Evolutionary conservation across 441 rosid genomes (phyloP).

Genomic region (Gossypium davidsonii): DNA sequence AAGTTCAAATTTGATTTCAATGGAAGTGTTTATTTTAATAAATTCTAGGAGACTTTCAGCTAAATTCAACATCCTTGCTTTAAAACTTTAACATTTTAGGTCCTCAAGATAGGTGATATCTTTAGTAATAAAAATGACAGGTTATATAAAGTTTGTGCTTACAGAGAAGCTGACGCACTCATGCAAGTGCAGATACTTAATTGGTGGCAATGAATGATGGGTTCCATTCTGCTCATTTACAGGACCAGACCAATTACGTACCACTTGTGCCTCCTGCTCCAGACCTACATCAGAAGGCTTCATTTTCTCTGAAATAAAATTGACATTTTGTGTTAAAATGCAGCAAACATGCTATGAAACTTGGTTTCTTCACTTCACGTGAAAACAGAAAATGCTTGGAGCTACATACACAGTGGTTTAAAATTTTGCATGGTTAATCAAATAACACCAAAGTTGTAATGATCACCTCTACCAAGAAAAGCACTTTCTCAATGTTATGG

Average conservation of each 20-base stretch:
- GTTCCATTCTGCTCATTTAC: conserved; percentile 39
- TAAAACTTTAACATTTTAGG: not conserved
- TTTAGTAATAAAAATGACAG: not conserved
- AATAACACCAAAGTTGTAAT: not conserved
- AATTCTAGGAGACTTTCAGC: not conserved
- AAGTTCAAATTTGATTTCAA: conserved; percentile 1
- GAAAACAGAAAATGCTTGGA: not conserved
- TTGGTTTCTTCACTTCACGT: not conserved
- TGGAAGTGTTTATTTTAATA: not conserved
- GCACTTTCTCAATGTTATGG: not conserved
- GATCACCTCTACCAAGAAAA: not conserved
- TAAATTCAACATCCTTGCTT: not conserved
- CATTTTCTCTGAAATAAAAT: conserved; percentile 62
- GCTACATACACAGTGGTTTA: not conserved
- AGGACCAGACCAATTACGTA: conserved; percentile 4
- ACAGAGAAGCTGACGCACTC: conserved; percentile 92
- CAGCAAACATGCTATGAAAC: not conserved
- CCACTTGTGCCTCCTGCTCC: conserved; percentile 41
- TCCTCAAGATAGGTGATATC: not conserved
- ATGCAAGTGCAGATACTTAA: conserved; percentile 76
- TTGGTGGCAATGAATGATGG: conserved; percentile 40
- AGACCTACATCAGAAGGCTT: conserved; percentile 61
- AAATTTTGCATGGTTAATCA: not conserved
- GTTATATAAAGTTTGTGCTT: conserved; percentile 28
- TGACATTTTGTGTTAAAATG: conserved; percentile 9